Percentiles rank a stretch among this genome's conserved stretches.
phyloP scores from a whole-genome alignment of 306 rosid genomes.

The Geum urbanum region DNA sequence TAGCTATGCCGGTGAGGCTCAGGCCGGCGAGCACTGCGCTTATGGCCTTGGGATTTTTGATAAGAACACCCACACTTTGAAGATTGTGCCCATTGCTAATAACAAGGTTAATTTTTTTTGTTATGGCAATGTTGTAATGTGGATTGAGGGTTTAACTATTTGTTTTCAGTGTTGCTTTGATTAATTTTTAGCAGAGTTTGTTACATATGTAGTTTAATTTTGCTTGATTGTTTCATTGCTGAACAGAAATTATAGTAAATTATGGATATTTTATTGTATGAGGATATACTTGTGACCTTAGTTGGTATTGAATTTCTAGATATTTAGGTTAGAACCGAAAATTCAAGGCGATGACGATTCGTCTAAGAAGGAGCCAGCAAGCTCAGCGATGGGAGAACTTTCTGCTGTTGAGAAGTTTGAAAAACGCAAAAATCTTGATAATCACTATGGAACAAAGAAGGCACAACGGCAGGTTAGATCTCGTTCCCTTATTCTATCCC shows the following conservation, averaged over 20 bases:
- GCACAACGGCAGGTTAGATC: constrained; percentile 41
- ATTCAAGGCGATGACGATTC: constrained; percentile 38
- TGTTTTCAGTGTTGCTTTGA: background rate
- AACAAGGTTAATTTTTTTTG: constrained; percentile 49
- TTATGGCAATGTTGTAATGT: background rate
- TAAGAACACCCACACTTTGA: constrained; percentile 55
- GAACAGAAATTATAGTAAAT: background rate
- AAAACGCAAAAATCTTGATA: constrained; percentile 30
- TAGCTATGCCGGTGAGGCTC: constrained; percentile 67
- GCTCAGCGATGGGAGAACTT: constrained; percentile 34
- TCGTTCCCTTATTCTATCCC: background rate
- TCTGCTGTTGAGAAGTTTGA: constrained; percentile 28
- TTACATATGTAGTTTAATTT: background rate
- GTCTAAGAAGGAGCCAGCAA: constrained; percentile 38
- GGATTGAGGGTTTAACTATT: background rate
- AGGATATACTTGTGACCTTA: background rate
- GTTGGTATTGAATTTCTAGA: constrained; percentile 35
- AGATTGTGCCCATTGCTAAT: constrained; percentile 56
- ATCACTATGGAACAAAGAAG: constrained; percentile 55
- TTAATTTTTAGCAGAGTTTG: background rate
- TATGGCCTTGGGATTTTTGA: constrained; percentile 79
- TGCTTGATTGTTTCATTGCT: background rate
- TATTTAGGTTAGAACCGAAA: constrained; percentile 80
- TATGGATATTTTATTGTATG: background rate
- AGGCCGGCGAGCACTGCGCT: constrained; percentile 44